Evolutionary conservation across 805 yeast species (phyloP).

Genomic region (Nematodospora valgi): DNA sequence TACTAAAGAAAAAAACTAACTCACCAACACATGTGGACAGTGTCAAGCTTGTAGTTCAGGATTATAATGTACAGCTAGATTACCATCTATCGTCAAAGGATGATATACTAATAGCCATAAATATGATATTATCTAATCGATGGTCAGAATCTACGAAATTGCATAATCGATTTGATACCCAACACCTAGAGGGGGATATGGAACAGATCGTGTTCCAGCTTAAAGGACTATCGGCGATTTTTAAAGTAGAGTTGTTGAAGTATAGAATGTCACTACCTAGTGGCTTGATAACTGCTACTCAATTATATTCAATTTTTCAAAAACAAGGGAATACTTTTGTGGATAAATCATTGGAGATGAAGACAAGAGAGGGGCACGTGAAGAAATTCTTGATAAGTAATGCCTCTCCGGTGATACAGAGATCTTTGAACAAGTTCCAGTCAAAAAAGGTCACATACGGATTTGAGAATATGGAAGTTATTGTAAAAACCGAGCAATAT

Average conservation of each 20-base stretch:
- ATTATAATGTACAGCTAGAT: slow-evolving; percentile 39
- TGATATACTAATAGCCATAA: slow-evolving; percentile 29
- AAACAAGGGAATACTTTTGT: slow-evolving; percentile 45
- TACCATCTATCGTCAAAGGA: slow-evolving; percentile 30
- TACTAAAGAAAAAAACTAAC: neutral
- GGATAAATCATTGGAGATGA: slow-evolving; percentile 41
- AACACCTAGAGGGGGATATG: slow-evolving; percentile 8
- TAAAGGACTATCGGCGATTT: slow-evolving; percentile 28
- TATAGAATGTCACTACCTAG: slow-evolving; percentile 33
- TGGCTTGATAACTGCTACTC: slow-evolving; percentile 41
- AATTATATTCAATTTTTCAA: slow-evolving; percentile 47
- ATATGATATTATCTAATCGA: slow-evolving; percentile 28
- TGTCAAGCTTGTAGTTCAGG: slow-evolving; percentile 17
- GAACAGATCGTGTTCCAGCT: slow-evolving; percentile 33
- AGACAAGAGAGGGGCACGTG: slow-evolving; percentile 34
- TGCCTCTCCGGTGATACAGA: slow-evolving; percentile 43
- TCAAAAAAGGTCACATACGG: slow-evolving; percentile 40
- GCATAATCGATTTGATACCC: slow-evolving; percentile 18
- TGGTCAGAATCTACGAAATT: slow-evolving; percentile 36
- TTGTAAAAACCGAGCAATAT: slow-evolving; percentile 25
- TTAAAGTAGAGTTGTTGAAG: slow-evolving; percentile 35
- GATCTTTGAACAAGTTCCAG: slow-evolving; percentile 28
- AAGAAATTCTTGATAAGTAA: slow-evolving; percentile 40
- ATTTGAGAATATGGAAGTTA: slow-evolving; percentile 39
- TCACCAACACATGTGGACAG: neutral